phyloP scores from a whole-genome alignment of 2,329 filamentous ascomycete species.

The Pseudogymnoascus pannorum region DNA sequence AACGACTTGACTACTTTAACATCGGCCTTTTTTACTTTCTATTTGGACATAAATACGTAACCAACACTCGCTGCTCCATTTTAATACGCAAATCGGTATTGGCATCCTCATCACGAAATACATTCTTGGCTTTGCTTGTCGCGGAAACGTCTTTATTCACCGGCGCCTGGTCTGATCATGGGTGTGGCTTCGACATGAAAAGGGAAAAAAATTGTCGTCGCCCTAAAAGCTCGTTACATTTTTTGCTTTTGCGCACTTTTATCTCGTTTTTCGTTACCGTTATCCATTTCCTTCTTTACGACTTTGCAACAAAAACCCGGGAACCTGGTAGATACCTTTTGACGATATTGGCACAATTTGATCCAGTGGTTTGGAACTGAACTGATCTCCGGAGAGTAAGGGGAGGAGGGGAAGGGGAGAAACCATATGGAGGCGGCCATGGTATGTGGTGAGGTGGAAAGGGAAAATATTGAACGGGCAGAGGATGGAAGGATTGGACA shows the following conservation, averaged over 20 bases:
- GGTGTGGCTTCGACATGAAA: conserved; percentile 19
- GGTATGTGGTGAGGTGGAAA: conserved; percentile 25
- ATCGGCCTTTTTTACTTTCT: conserved; percentile 26
- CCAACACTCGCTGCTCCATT: conserved; percentile 15
- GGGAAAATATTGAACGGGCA: conserved; percentile 24
- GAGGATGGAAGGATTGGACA: conserved; percentile 22
- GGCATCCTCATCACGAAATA: conserved; percentile 10
- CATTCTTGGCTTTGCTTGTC: conserved; percentile 14
- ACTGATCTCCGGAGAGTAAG: conserved; percentile 20
- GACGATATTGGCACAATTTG: conserved; percentile 25
- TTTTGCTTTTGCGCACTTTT: background rate
- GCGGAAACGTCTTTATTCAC: conserved; percentile 24
- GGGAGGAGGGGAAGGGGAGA: conserved; percentile 12
- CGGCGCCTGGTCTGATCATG: conserved; percentile 28
- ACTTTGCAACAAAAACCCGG: conserved; percentile 18
- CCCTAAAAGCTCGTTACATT: conserved; percentile 5
- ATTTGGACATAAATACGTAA: conserved; percentile 25
- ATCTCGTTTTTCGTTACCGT: conserved; percentile 20
- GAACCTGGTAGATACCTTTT: conserved; percentile 29
- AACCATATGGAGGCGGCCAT: conserved; percentile 23
- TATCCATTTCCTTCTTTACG: conserved; percentile 28
- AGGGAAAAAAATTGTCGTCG: conserved; percentile 5
- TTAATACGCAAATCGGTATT: conserved; percentile 25
- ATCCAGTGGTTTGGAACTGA: conserved; percentile 20
- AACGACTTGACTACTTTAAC: conserved; percentile 19